Conservation (phyloP, 2,329 filamentous ascomycete species). For the Exophiala lecanii-corni region DNA sequence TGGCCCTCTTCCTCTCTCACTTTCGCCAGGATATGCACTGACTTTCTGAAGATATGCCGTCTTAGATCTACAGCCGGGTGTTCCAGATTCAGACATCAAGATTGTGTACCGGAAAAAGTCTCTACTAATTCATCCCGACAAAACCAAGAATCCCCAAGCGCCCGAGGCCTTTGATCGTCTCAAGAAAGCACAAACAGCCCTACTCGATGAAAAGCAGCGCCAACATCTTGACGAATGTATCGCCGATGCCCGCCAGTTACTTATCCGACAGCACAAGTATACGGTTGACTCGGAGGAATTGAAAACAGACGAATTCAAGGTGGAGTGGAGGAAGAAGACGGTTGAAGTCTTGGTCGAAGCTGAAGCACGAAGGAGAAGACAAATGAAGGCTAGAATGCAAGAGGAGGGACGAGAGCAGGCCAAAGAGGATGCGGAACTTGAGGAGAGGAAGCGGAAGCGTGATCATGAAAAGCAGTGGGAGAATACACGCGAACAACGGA, state of each 20-base stretch:
- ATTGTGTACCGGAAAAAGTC: slow-evolving; percentile 91
- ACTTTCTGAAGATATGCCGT: slow-evolving; percentile 68
- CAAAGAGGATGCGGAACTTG: slow-evolving; percentile 78
- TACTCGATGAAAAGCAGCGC: slow-evolving; percentile 92
- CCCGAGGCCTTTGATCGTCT: slow-evolving; percentile 95
- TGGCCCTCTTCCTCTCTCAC: slow-evolving; percentile 13
- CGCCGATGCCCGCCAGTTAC: slow-evolving; percentile 87
- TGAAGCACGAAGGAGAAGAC: slow-evolving; percentile 75
- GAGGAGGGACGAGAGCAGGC: slow-evolving; percentile 89
- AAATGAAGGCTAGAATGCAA: slow-evolving; percentile 91
- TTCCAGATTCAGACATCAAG: slow-evolving; percentile 95
- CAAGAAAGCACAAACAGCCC: slow-evolving; percentile 85
- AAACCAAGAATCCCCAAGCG: slow-evolving; percentile 83
- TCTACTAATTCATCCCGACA: slow-evolving; percentile 98
- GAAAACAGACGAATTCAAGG: slow-evolving; percentile 73
- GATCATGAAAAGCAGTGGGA: slow-evolving; percentile 97
- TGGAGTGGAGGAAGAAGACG: slow-evolving; percentile 85
- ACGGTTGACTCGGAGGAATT: slow-evolving; percentile 82
- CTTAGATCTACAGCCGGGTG: slow-evolving; percentile 89
- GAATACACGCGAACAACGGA: slow-evolving; percentile 80
- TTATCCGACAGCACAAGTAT: slow-evolving; percentile 93
- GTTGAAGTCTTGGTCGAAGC: slow-evolving; percentile 88
- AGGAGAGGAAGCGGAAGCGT: slow-evolving; percentile 75
- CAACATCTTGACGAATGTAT: slow-evolving; percentile 87
- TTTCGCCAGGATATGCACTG: slow-evolving; percentile 4